These are phyloP conservation scores for Micractinium conductrix DNA, from an alignment of 139 green algal genomes.

Conservation along the genomic window DNA sequence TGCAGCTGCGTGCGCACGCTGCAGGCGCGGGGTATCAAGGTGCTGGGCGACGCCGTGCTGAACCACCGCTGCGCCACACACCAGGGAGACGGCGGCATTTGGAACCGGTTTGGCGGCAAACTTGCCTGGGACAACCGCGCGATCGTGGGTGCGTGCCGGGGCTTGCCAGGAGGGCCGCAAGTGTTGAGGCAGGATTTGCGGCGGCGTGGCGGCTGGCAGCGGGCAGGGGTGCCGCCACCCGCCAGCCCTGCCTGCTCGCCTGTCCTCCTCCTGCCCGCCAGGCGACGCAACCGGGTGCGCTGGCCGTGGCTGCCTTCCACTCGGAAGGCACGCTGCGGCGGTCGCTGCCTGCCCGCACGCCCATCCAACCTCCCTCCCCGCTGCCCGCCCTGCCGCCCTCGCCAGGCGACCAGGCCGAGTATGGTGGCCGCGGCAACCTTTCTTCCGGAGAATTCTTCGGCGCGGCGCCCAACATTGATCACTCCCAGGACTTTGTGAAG, in stretches of 20 bases:
- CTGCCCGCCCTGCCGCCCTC: neutral
- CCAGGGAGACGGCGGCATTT: constrained; percentile 73
- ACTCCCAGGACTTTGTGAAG: constrained; percentile 78
- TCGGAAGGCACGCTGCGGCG: too few species aligned
- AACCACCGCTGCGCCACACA: constrained; percentile 88
- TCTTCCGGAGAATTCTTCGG: constrained; percentile 88
- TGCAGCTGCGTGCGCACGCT: constrained; percentile 56
- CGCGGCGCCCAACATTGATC: constrained; percentile 96
- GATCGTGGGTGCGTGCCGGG: constrained; percentile 60
- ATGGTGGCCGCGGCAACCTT: constrained; percentile 76
- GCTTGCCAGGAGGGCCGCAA: too few species aligned
- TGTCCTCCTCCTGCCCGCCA: too few species aligned
- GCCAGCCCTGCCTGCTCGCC: too few species aligned
- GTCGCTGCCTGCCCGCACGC: too few species aligned
- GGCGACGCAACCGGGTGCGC: too few species aligned
- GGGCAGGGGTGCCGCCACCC: too few species aligned
- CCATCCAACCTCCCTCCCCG: too few species aligned
- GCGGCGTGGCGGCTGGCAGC: too few species aligned
- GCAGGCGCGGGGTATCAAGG: constrained; percentile 74
- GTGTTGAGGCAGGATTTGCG: too few species aligned
- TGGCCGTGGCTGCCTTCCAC: too few species aligned
- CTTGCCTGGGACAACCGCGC: constrained; percentile 85
- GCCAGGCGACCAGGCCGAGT: constrained; percentile 77
- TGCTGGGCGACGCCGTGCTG: constrained; percentile 94
- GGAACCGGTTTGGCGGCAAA: constrained; percentile 87